These are phyloP conservation scores for Agaricus bisporus DNA, from an alignment of 768 basidiomycete species.

Conservation along the genomic window DNA sequence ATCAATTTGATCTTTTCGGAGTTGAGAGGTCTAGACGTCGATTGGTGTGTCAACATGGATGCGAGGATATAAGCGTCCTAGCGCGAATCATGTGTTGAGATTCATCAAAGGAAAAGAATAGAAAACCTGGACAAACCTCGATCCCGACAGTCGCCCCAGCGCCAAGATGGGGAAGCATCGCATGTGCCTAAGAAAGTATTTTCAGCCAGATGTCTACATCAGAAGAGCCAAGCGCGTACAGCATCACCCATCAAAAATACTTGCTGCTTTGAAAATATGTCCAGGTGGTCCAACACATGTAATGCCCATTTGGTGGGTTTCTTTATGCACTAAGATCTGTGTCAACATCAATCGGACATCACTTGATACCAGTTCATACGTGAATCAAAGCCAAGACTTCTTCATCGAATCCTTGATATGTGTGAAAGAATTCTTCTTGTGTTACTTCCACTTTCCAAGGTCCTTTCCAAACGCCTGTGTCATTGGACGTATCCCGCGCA, in stretches of 20 bases:
- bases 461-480: slow-evolving; percentile 10
- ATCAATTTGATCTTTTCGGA: slow-evolving; percentile 9
- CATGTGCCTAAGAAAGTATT: slow-evolving; percentile 27
- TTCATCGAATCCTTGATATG: slow-evolving; percentile 12
- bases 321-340: slow-evolving; percentile 13
- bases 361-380: neutral
- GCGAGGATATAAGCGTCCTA: slow-evolving; percentile 41
- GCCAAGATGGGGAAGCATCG: slow-evolving; percentile 41
- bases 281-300: slow-evolving; percentile 14
- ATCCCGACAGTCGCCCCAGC: slow-evolving; percentile 44
- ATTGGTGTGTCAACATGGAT: slow-evolving; percentile 31
- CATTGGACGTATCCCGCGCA: slow-evolving; percentile 12
- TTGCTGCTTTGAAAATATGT: slow-evolving; percentile 12
- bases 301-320: slow-evolving; percentile 17
- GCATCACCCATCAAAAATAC: slow-evolving; percentile 19
- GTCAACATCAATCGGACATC: neutral
- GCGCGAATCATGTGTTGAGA: slow-evolving; percentile 1
- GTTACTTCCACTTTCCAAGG: slow-evolving; percentile 14
- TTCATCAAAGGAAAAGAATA: slow-evolving; percentile 21
- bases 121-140: slow-evolving; percentile 25
- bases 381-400: slow-evolving; percentile 11
- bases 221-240: slow-evolving; percentile 9
- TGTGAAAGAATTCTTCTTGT: slow-evolving; percentile 10
- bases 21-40: slow-evolving; percentile 17
- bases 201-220: neutral